phyloP scores from a whole-genome alignment of 768 basidiomycete genomes.

The Mycena albidolilacea region DNA sequence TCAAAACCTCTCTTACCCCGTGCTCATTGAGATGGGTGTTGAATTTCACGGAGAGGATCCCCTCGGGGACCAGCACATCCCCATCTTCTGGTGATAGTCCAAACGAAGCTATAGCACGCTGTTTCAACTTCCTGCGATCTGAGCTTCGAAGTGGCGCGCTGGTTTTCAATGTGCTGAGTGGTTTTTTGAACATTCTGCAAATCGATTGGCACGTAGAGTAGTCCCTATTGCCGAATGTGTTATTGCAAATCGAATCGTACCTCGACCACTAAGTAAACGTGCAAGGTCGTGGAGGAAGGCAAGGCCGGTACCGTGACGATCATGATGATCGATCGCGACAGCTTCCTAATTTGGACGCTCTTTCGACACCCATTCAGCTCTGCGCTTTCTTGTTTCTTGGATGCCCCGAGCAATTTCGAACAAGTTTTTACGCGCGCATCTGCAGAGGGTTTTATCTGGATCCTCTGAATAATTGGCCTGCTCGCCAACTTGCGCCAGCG shows the following conservation, averaged over 20 bases:
- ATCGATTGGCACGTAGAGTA: not conserved
- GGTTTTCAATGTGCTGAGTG: conserved; percentile 74
- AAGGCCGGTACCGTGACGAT: not conserved
- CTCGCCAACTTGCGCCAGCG: too few species aligned
- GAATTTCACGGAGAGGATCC: conserved; percentile 78
- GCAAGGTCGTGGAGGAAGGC: too few species aligned
- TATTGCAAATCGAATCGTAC: too few species aligned
- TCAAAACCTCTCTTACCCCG: conserved; percentile 63
- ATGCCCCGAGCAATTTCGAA: too few species aligned
- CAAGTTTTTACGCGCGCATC: too few species aligned
- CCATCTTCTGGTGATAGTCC: conserved; percentile 68
- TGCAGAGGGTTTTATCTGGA: too few species aligned
- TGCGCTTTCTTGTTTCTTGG: too few species aligned
- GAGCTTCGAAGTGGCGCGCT: conserved; percentile 83
- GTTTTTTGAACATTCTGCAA: conserved; percentile 82
- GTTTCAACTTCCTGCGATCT: conserved; percentile 80
- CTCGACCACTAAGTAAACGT: too few species aligned
- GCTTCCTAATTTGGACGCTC: not conserved
- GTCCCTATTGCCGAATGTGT: too few species aligned
- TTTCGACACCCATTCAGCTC: too few species aligned
- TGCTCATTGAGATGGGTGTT: conserved; percentile 73
- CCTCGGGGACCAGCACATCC: conserved; percentile 81
- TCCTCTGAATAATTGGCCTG: too few species aligned
- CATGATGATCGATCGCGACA: not conserved
- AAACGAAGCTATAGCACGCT: conserved; percentile 67